Percentiles rank a stretch among this genome's conserved stretches.
Evolutionary conservation across 306 rosid genomes (phyloP).

Genomic region (Myrica gale): DNA sequence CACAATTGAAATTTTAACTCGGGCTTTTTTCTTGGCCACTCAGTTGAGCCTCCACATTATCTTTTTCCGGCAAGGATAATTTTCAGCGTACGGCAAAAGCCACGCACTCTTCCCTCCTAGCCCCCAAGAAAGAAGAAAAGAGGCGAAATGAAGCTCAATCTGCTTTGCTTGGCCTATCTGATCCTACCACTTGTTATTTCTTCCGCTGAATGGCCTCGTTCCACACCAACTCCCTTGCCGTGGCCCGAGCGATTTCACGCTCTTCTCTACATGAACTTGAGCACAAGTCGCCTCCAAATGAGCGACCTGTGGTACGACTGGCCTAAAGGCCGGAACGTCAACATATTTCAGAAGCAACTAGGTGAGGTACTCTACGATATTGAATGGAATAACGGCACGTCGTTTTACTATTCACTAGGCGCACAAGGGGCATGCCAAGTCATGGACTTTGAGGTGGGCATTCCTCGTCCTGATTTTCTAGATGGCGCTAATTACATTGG

Average conservation of each 20-base stretch:
- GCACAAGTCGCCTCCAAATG: conserved; percentile 27
- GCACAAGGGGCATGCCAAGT: conserved; percentile 23
- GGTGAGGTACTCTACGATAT: conserved; percentile 35
- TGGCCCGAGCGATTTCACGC: conserved; percentile 63
- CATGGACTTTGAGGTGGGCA: conserved; percentile 37
- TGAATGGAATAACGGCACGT: conserved; percentile 58
- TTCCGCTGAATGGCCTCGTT: neutral
- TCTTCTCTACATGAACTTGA: conserved; percentile 45
- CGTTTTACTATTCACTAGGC: conserved; percentile 42
- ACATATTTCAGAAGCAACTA: conserved; percentile 42
- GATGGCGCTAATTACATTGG: conserved; percentile 50
- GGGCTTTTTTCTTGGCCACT: neutral
- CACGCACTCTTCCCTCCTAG: neutral
- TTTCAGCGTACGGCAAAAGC: no score
- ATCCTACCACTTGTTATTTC: neutral
- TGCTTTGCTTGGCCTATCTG: neutral
- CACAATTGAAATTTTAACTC: no score
- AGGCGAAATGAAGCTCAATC: conserved; percentile 1
- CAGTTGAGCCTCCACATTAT: neutral
- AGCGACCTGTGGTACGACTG: conserved; percentile 59
- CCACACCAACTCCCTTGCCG: conserved; percentile 35
- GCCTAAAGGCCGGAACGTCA: conserved; percentile 45
- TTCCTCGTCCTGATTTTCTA: conserved; percentile 48
- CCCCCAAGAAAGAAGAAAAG: neutral
- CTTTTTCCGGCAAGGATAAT: neutral